Base-by-base conservation (phyloP, 495 filamentous ascomycete species). In the Recurvomyces mirabilis region DNA sequence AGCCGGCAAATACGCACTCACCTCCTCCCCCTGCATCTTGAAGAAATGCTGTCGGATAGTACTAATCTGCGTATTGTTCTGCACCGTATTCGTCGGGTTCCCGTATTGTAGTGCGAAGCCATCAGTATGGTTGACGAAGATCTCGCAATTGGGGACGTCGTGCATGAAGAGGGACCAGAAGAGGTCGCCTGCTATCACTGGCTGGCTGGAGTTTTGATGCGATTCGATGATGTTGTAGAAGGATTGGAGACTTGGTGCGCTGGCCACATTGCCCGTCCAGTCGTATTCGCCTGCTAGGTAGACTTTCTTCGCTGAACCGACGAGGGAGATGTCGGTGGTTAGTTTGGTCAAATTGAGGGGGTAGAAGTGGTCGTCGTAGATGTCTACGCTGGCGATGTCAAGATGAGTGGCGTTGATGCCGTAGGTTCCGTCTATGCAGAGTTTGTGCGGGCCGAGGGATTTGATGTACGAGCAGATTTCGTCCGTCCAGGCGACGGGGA, bases 111-210 rank as follows among this genome's bases (percentile, higher is more conserved):
- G 50, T 17, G 68, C 59, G 28, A 68, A 62, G 17, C 71, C 67
- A 49, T 74, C 67, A 37, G 40, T 48, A 24, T 54, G 53, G 42
- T 51, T 39, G 11, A 54, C 35, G 18, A 51, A 68, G 59, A 58
- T 68, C 64, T 21, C 47, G 51, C 71, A 75, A 53, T 72, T 57
- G 0, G 69, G 69, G 13, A 66, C 68, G 44, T 72, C 63, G 43
- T 66, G 68, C n/a, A 64, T 65, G 51, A 75, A 75, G 24, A 71
- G 51, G 37, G 65, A 68, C 69, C 69, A 72, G 49, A 71, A 71
- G 14, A 67, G 32, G 51, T 71, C 68, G 1, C 70, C 71, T 2
- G 56, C 58, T 18, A 63, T 63, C 1, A 59, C 57, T 18, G 56
- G 56, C 20, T 35, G 33, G 10, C 6, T 23, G 24, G 32, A 52